Base-by-base conservation (phyloP, 2,329 filamentous ascomycete genomes). In the Fusarium agapanthi region DNA sequence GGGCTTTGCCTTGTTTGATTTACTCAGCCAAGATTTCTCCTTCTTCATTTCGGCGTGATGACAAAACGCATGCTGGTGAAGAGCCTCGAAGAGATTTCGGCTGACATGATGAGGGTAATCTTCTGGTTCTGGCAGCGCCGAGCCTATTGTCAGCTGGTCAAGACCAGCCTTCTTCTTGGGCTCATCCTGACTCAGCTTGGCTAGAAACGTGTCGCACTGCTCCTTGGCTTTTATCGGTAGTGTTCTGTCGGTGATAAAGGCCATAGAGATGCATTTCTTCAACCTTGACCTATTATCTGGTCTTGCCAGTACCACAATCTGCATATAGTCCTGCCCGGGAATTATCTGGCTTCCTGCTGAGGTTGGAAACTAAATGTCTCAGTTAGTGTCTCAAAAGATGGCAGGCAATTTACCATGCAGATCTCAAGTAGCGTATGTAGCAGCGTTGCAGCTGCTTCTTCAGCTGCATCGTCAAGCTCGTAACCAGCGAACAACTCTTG, bases 401-500 rank as follows among this genome's bases (percentile, higher is more conserved):
- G 7, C 0, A n/a, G 0, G 0, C 0, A 6, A 7, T 5, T 3
- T 3, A 58, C 55, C 20, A 50, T 24, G 24, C 55, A 58, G 1
- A 58, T 22, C 0, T 20, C 20, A 9, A 58, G 12, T 0, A 58
- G 20, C 0, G 11, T 30, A 30, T 48, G 41, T 1, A 58, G 3
- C 0, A 58, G 2, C 0, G 0, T 6, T 5, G 24, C 24, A 0
- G 55, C 41, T 0, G 24, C 6, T 0, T 30, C 15, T 18, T 58
- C 55, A 8, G 24, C 32, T 0, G 9, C 20, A 4, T 37, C 20
- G 2, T 58, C 41, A 30, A 54, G 35, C 24, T 58, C 55, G 3
- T 58, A 58, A 0, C 18, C 26, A 15, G n/a, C 32, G 10, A 58
- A 50, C 2, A 41, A 58, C 7, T 58, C 55, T 32, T 58, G 55